A percentile compares a stretch with the other conserved stretches of the same genome.
These are phyloP conservation scores for Citrus unshiu DNA, from an alignment of 345 rosid species.

Conservation along the genomic window DNA sequence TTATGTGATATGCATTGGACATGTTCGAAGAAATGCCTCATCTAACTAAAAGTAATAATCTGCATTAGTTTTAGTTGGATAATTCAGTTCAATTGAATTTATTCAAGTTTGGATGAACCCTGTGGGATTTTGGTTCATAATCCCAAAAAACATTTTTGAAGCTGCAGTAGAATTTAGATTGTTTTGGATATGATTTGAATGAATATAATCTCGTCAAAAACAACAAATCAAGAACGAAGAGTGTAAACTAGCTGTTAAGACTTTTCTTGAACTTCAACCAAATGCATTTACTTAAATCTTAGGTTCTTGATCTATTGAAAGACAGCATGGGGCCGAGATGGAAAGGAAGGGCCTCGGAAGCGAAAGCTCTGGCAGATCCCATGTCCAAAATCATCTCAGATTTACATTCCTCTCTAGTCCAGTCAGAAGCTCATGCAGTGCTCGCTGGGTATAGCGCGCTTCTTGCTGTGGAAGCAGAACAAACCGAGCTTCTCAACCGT, in stretches of 20 bases:
- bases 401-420: constrained; percentile 50
- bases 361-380: constrained; percentile 71
- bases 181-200: not conserved
- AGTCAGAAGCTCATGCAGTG: constrained; percentile 37
- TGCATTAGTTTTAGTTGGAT: not conserved
- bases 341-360: constrained; percentile 76
- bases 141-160: not conserved
- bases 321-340: constrained; percentile 66
- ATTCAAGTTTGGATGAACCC: not conserved
- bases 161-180: not conserved
- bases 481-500: constrained; percentile 53
- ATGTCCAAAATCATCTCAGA: constrained; percentile 55
- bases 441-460: constrained; percentile 55
- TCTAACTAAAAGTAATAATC: not conserved
- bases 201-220: no score
- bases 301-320: not conserved
- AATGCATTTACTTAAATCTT: not conserved
- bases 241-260: not conserved
- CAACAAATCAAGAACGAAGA: no score
- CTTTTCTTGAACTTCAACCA: not conserved
- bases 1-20: no score
- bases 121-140: not conserved
- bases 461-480: constrained; percentile 45
- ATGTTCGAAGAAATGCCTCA: no score
- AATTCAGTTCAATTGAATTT: not conserved